Evolutionary conservation across 1,284 basidiomycete species (phyloP).

Genomic region (Neotropicomus parvogracilis): DNA sequence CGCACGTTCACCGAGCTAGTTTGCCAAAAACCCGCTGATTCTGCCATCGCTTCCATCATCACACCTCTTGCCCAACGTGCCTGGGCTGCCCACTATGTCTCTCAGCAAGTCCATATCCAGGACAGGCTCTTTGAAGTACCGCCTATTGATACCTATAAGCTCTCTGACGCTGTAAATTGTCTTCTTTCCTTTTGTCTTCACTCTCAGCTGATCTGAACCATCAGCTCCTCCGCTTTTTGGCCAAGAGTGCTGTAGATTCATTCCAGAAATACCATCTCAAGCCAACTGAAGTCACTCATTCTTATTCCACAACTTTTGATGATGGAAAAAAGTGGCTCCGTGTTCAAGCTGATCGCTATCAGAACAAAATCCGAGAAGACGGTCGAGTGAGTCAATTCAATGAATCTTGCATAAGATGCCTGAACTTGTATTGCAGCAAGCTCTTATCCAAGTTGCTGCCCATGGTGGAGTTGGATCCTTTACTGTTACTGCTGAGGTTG

Average conservation of each 20-base stretch:
- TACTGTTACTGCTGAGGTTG: constrained; percentile 16
- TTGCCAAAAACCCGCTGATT: constrained; percentile 27
- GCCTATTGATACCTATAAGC: constrained; percentile 41
- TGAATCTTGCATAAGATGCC: background rate
- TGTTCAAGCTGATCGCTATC: constrained; percentile 39
- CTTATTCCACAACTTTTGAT: constrained; percentile 32
- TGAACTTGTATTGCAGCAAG: constrained; percentile 13
- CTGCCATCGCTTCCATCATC: constrained; percentile 1
- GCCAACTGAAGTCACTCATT: constrained; percentile 39
- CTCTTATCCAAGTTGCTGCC: constrained; percentile 17
- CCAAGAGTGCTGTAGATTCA: constrained; percentile 48
- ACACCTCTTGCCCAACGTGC: constrained; percentile 45
- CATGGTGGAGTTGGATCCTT: constrained; percentile 16
- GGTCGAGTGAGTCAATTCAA: constrained; percentile 26
- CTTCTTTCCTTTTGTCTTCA: background rate
- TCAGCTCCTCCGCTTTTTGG: constrained; percentile 40
- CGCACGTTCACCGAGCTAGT: constrained; percentile 38
- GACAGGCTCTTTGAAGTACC: constrained; percentile 26
- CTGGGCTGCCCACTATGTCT: constrained; percentile 49
- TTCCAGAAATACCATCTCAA: constrained; percentile 47
- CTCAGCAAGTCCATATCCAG: constrained; percentile 22
- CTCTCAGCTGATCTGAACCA: constrained; percentile 1
- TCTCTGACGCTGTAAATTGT: constrained; percentile 35
- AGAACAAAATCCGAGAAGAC: constrained; percentile 38
- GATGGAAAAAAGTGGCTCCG: constrained; percentile 23